phyloP scores from a whole-genome alignment of 139 green algal species.

The Spirogloea muscicola region DNA sequence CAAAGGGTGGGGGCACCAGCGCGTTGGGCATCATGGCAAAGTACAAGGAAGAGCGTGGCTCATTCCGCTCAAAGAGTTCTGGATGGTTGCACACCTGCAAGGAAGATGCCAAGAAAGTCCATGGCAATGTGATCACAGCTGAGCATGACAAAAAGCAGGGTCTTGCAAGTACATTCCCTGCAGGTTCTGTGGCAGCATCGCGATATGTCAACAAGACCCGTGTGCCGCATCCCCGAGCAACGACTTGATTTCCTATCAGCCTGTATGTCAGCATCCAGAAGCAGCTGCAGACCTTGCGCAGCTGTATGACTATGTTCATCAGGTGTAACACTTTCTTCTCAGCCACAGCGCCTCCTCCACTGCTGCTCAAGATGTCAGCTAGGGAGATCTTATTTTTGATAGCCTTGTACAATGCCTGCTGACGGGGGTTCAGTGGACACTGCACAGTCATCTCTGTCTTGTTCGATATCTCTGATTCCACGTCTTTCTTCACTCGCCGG shows the following conservation, averaged over 20 bases:
- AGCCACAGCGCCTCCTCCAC: conserved; percentile 25
- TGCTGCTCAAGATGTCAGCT: conserved; percentile 53
- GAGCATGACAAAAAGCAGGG: no score
- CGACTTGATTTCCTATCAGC: no score
- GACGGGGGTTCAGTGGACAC: conserved; percentile 43
- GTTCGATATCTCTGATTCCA: conserved; percentile 56
- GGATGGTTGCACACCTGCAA: conserved; percentile 47
- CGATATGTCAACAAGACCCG: no score
- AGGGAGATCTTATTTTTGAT: conserved; percentile 59
- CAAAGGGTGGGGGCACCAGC: conserved; percentile 40
- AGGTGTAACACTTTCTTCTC: conserved; percentile 55
- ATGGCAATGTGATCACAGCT: no score
- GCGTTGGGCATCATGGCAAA: conserved; percentile 34
- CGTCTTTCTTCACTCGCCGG: conserved; percentile 65
- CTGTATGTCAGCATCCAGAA: no score
- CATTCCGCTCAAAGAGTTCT: conserved; percentile 53
- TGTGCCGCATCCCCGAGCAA: no score
- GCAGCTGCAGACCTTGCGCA: conserved; percentile 62
- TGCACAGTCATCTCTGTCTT: conserved; percentile 48
- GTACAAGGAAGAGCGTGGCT: conserved; percentile 40
- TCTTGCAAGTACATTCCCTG: no score
- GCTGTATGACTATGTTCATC: conserved; percentile 65
- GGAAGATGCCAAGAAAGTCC: no score
- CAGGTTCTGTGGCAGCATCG: no score
- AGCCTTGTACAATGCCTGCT: conserved; percentile 38